Evolutionary conservation across 176 grass and related monocot species (phyloP).

Genomic region (Avena atlantica): DNA sequence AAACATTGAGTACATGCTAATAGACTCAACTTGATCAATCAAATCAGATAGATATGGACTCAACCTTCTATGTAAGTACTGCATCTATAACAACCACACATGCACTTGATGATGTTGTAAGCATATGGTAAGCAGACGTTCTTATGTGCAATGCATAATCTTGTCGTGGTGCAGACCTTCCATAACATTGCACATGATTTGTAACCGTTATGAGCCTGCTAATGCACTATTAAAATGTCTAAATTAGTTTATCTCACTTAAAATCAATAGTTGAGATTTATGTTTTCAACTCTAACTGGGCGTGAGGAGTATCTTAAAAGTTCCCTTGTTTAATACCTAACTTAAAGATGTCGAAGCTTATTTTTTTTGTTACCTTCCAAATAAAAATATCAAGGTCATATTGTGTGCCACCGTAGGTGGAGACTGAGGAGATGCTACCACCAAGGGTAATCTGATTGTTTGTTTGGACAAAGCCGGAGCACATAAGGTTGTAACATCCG

Average conservation of each 20-base stretch:
- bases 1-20: neutral
- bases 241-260: neutral
- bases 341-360: constrained; percentile 33
- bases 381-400: constrained; percentile 79
- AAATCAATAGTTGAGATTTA: neutral
- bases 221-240: neutral
- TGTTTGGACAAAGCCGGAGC: constrained; percentile 84
- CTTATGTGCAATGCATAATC: too few relatives aligned
- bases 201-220: neutral
- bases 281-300: neutral
- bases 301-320: neutral
- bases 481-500: constrained; percentile 85
- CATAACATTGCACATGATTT: neutral
- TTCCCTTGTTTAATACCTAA: neutral
- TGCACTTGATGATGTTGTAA: neutral
- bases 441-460: constrained; percentile 84
- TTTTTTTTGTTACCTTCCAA: constrained; percentile 88
- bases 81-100: neutral
- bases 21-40: neutral
- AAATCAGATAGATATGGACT: neutral
- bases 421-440: constrained; percentile 67
- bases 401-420: constrained; percentile 65
- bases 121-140: too few relatives aligned
- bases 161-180: neutral
- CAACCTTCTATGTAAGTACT: neutral